Percentiles rank a stretch among this genome's conserved stretches.
Evolutionary conservation across 1,284 basidiomycete species (phyloP).

Genomic region (Rhodotorula sp.): DNA sequence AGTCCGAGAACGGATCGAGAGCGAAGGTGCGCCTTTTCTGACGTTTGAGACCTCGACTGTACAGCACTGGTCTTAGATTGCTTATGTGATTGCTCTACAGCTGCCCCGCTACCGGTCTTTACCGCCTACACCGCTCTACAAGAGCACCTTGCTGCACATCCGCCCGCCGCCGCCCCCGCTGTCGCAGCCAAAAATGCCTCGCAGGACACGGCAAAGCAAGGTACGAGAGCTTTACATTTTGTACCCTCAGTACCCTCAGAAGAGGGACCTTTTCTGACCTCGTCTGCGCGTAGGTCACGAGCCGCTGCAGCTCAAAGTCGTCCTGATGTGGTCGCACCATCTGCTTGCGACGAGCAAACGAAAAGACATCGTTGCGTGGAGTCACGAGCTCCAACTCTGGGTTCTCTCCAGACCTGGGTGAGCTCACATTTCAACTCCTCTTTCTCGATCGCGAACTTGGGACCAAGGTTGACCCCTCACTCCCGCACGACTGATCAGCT

Average conservation of each 20-base stretch:
- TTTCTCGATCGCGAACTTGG: background rate
- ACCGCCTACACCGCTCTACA: constrained; percentile 20
- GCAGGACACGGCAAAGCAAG: background rate
- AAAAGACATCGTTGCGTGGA: constrained; percentile 32
- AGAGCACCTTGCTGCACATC: constrained; percentile 15
- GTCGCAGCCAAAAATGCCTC: background rate
- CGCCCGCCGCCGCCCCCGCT: background rate
- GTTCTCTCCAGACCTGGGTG: constrained; percentile 36
- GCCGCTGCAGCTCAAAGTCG: constrained; percentile 18
- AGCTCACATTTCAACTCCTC: background rate
- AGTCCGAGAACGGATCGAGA: background rate
- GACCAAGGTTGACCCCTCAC: background rate
- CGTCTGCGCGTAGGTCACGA: background rate
- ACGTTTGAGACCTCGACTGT: too few relatives aligned
- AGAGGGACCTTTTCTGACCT: fast-evolving
- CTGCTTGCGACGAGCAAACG: constrained; percentile 36
- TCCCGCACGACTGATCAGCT: constrained; percentile 5
- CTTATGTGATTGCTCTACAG: background rate
- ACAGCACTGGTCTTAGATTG: background rate
- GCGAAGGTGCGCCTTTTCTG: background rate
- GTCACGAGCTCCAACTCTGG: constrained; percentile 23
- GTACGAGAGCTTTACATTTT: background rate
- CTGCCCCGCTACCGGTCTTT: constrained; percentile 17
- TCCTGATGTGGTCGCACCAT: constrained; percentile 36
- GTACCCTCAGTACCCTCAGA: background rate